Conservation (phyloP, 106 monocot species). For the Dendrobium officinale region DNA sequence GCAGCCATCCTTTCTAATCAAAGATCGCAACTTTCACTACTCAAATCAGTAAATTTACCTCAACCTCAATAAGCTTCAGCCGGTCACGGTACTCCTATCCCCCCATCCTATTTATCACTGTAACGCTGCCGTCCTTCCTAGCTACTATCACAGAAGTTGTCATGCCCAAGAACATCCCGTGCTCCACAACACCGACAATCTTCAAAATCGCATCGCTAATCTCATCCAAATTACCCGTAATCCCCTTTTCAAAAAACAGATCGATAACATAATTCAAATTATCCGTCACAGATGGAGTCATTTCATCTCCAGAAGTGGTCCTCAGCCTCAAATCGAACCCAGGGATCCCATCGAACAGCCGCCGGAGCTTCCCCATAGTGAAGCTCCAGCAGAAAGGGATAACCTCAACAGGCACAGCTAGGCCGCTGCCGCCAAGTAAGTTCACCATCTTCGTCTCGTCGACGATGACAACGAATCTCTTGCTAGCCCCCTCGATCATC, state of each 20-base stretch:
- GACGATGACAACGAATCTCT: slow-evolving; percentile 70
- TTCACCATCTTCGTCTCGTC: slow-evolving; percentile 71
- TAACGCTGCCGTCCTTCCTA: slow-evolving; percentile 44
- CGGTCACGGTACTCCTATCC: background rate
- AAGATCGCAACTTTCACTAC: background rate
- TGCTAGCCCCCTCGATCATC: slow-evolving; percentile 78
- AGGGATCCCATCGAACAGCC: slow-evolving; percentile 22
- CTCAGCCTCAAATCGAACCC: slow-evolving; percentile 53
- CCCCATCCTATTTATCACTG: slow-evolving; percentile 10
- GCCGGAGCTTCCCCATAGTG: slow-evolving; percentile 32
- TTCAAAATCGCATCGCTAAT: slow-evolving; percentile 59
- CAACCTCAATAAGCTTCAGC: background rate
- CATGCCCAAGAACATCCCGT: slow-evolving; percentile 89
- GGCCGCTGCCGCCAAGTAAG: slow-evolving; percentile 45
- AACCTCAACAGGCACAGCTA: slow-evolving; percentile 69
- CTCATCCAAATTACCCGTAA: slow-evolving; percentile 44
- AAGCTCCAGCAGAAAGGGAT: slow-evolving; percentile 48
- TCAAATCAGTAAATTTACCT: background rate
- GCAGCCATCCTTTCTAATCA: background rate
- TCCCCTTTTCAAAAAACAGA: slow-evolving; percentile 70
- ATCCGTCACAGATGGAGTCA: slow-evolving; percentile 54
- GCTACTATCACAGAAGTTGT: slow-evolving; percentile 70
- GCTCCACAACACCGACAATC: slow-evolving; percentile 86
- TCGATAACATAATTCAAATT: slow-evolving; percentile 76
- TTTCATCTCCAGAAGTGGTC: slow-evolving; percentile 14